phyloP scores from a whole-genome alignment of 2,329 filamentous ascomycete genomes.

The Claviceps humidiphila region DNA sequence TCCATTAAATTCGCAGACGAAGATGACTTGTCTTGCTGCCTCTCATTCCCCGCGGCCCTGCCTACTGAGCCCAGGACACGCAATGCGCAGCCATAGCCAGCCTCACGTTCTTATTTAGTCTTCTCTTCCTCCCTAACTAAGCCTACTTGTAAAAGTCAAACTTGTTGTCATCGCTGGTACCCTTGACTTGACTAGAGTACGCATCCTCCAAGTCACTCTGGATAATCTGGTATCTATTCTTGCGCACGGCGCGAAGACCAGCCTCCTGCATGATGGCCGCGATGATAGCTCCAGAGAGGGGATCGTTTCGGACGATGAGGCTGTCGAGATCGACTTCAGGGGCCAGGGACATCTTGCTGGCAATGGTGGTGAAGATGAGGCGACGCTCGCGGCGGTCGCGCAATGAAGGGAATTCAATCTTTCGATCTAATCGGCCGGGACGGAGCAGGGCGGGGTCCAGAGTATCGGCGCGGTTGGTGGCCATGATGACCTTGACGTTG shows the following conservation, averaged over 20 bases:
- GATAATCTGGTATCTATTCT: slow-evolving; percentile 99
- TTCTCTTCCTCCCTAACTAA: background rate
- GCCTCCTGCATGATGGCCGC: slow-evolving; percentile 99
- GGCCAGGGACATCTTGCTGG: slow-evolving; percentile 89
- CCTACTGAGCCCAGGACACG: too few relatives aligned
- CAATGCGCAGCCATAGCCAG: too few relatives aligned
- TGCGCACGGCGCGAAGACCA: slow-evolving; percentile 81
- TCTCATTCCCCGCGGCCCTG: too few relatives aligned
- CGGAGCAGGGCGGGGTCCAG: slow-evolving; percentile 89
- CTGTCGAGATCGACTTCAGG: slow-evolving; percentile 95
- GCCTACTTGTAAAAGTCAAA: slow-evolving; percentile 85
- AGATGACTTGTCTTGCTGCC: too few relatives aligned
- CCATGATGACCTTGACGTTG: slow-evolving; percentile 99
- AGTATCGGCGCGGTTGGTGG: slow-evolving; percentile 95
- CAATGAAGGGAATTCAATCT: slow-evolving; percentile 97
- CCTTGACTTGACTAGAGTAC: slow-evolving; percentile 95
- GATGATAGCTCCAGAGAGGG: slow-evolving; percentile 87
- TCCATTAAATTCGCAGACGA: too few relatives aligned
- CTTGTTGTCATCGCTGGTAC: slow-evolving; percentile 49
- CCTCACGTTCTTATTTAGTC: background rate
- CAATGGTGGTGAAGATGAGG: slow-evolving; percentile 95
- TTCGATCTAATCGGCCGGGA: slow-evolving; percentile 88
- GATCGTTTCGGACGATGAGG: slow-evolving; percentile 92
- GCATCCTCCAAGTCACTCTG: slow-evolving; percentile 94
- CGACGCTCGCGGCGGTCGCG: slow-evolving; percentile 88